Evolutionary conservation across 495 filamentous ascomycete genomes (phyloP).

Genomic region (Hypoxylon trugodes): DNA sequence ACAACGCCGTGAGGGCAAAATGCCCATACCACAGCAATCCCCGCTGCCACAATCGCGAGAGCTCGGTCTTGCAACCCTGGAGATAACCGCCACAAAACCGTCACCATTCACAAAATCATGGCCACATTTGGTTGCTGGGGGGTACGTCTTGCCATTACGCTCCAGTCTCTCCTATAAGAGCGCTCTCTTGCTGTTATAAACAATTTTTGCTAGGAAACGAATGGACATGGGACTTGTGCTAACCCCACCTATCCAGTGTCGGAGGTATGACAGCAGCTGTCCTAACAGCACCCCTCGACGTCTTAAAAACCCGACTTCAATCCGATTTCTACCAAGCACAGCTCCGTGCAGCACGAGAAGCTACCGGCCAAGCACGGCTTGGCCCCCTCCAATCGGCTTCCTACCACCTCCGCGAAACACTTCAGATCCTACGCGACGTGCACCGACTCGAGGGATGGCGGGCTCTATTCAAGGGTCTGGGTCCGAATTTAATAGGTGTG

Average conservation of each 20-base stretch:
- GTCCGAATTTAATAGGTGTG: conserved; percentile 86
- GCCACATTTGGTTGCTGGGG: conserved; percentile 89
- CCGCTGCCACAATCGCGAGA: conserved; percentile 67
- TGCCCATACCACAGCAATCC: conserved; percentile 28
- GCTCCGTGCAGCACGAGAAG: conserved; percentile 57
- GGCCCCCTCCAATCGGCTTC: conserved; percentile 57
- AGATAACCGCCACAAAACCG: conserved; percentile 46
- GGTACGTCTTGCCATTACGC: conserved; percentile 60
- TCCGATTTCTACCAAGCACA: conserved; percentile 89
- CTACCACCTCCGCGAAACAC: conserved; percentile 77
- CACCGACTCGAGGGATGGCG: conserved; percentile 81
- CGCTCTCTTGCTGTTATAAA: background rate
- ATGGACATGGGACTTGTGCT: background rate
- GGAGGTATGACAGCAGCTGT: conserved; percentile 89
- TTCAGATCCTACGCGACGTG: conserved; percentile 80
- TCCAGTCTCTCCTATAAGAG: conserved; percentile 5
- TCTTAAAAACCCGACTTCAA: conserved; percentile 88
- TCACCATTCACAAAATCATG: conserved; percentile 76
- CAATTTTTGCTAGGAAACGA: background rate
- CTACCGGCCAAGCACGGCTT: conserved; percentile 48
- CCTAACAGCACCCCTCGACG: conserved; percentile 88
- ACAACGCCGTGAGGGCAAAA: conserved; percentile 18
- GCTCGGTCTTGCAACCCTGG: conserved; percentile 64
- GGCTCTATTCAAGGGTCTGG: conserved; percentile 87
- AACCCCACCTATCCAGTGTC: conserved; percentile 57